Evolutionary conservation across 345 rosid species (phyloP).

Genomic region (Salix viminalis): DNA sequence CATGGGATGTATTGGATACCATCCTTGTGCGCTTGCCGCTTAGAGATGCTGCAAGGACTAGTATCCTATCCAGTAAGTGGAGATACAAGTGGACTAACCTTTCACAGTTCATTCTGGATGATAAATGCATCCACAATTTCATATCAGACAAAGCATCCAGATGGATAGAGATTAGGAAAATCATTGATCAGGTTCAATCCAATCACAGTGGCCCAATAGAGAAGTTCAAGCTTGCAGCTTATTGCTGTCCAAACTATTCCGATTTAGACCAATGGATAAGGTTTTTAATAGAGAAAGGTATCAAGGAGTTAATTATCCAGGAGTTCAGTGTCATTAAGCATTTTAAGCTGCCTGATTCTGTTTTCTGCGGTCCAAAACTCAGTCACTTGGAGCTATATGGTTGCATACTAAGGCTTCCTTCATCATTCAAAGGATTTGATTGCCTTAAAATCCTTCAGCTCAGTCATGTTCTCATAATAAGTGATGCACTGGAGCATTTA

Average conservation of each 20-base stretch:
- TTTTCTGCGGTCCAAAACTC: slow-evolving; percentile 30
- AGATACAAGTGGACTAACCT: slow-evolving; percentile 31
- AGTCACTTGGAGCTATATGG: slow-evolving; percentile 30
- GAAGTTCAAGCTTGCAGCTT: slow-evolving; percentile 31
- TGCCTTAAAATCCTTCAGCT: slow-evolving; percentile 30
- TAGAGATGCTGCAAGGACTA: slow-evolving; percentile 32
- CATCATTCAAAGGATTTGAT: slow-evolving; percentile 22
- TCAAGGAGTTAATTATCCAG: slow-evolving; percentile 27
- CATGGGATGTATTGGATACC: slow-evolving; percentile 26
- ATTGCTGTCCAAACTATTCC: slow-evolving; percentile 16
- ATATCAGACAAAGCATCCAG: slow-evolving; percentile 8
- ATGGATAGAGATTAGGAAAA: slow-evolving; percentile 24
- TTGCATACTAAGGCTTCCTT: slow-evolving; percentile 25
- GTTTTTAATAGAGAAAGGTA: slow-evolving; percentile 10
- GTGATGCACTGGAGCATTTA: slow-evolving; percentile 20
- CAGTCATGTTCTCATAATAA: slow-evolving; percentile 16
- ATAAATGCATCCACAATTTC: slow-evolving; percentile 22
- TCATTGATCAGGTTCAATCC: slow-evolving; percentile 16
- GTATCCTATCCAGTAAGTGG: slow-evolving; percentile 33
- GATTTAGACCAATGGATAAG: slow-evolving; percentile 25
- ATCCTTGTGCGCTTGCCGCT: slow-evolving; percentile 27
- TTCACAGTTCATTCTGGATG: slow-evolving; percentile 29
- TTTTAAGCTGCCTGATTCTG: slow-evolving; percentile 23
- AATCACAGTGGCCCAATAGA: slow-evolving; percentile 22
- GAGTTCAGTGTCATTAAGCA: slow-evolving; percentile 18